Conservation (phyloP, 2,329 filamentous ascomycete genomes). For the Ophiostoma angusticollis region DNA sequence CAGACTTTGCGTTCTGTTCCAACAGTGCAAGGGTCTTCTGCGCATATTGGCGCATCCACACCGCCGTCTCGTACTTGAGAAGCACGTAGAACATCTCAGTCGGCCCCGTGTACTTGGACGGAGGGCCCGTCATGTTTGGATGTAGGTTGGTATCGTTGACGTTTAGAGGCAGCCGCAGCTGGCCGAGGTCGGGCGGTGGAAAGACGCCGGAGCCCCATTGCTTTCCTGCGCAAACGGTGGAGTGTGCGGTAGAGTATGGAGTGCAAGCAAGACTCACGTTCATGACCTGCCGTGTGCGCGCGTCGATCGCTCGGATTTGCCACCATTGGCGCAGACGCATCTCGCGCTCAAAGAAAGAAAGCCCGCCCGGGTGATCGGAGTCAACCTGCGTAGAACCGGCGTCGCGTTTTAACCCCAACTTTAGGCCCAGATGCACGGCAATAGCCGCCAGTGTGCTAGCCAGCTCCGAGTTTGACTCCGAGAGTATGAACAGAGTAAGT, state of each 20-base stretch:
- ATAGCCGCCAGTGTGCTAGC: constrained; percentile 15
- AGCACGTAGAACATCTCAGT: constrained; percentile 40
- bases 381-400: no score
- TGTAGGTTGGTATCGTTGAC: constrained; percentile 40
- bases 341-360: constrained; percentile 39
- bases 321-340: constrained; percentile 42
- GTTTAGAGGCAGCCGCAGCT: constrained; percentile 43
- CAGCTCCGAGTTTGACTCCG: constrained; percentile 20
- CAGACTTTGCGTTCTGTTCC: no score
- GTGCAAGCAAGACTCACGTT: no score
- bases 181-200: constrained; percentile 23
- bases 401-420: constrained; percentile 27
- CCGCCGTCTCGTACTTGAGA: constrained; percentile 20
- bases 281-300: constrained; percentile 18
- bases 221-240: no score
- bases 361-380: no score
- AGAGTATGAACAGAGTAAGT: constrained; percentile 19
- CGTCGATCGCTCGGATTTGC: constrained; percentile 40
- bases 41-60: constrained; percentile 16
- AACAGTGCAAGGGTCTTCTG: constrained; percentile 1
- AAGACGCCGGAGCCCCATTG: constrained; percentile 17
- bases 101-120: constrained; percentile 34
- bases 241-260: no score
- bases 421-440: constrained; percentile 17
- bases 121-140: constrained; percentile 35